Percentiles rank a stretch among this genome's conserved stretches.
Evolutionary conservation across 352 stramenopile species (phyloP).

Genomic region (Phytophthora meadii): DNA sequence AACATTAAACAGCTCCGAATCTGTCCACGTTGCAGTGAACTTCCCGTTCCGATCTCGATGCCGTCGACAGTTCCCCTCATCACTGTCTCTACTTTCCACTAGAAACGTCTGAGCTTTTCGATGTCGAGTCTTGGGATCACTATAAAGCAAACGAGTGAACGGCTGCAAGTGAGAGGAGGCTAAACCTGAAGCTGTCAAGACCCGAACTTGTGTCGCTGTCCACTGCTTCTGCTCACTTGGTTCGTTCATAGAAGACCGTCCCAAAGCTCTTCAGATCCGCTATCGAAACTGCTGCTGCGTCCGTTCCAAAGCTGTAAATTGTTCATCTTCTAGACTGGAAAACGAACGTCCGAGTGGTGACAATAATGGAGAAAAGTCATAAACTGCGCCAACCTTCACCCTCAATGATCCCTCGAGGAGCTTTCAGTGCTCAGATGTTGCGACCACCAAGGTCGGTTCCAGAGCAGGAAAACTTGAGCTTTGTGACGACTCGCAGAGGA

Average conservation of each 20-base stretch:
- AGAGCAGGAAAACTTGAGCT: conserved; percentile 15
- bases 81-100: conserved; percentile 22
- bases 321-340: conserved; percentile 9
- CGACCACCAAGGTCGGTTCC: conserved; percentile 27
- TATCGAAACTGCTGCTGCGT: conserved; percentile 28
- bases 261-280: conserved; percentile 16
- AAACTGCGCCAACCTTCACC: conserved; percentile 19
- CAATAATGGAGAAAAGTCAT: conserved; percentile 35
- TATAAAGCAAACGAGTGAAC: conserved; percentile 60
- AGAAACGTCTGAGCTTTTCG: conserved; percentile 16
- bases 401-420: conserved; percentile 32
- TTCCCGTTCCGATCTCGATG: conserved; percentile 41
- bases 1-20: conserved; percentile 30
- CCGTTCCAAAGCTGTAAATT: conserved; percentile 20
- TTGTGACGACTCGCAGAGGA: conserved; percentile 17
- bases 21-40: conserved; percentile 52
- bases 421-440: conserved; percentile 50
- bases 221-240: conserved; percentile 6
- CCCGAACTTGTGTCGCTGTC: conserved; percentile 43
- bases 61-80: conserved; percentile 24
- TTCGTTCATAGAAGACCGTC: conserved; percentile 10
- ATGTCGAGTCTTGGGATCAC: conserved; percentile 25
- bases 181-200: conserved; percentile 48
- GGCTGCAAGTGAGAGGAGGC: conserved; percentile 50
- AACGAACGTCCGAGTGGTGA: conserved; percentile 10